phyloP scores from a whole-genome alignment of 2,329 filamentous ascomycete species.

The Pseudopithomyces maydicus region DNA sequence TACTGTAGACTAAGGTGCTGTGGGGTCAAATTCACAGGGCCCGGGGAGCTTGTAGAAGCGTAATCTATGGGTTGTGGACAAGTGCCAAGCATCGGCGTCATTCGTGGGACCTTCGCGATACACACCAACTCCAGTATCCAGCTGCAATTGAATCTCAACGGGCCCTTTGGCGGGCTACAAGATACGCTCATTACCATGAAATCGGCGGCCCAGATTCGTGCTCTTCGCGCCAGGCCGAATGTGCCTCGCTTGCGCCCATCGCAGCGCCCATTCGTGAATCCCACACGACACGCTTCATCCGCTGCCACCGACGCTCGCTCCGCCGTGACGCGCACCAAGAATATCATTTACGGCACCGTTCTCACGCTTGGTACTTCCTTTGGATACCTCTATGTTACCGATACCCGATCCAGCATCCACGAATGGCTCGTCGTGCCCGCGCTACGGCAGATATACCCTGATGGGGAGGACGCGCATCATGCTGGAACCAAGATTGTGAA shows the following conservation, averaged over 20 bases:
- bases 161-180: constrained; percentile 23
- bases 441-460: constrained; percentile 69
- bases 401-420: constrained; percentile 60
- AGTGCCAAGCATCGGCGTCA: constrained; percentile 4
- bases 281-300: constrained; percentile 31
- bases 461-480: constrained; percentile 93
- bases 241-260: constrained; percentile 21
- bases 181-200: constrained; percentile 29
- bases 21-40: too few species aligned
- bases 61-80: background rate
- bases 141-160: constrained; percentile 24
- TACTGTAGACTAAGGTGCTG: too few species aligned
- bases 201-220: constrained; percentile 32
- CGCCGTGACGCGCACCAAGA: constrained; percentile 52
- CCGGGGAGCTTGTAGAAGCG: background rate
- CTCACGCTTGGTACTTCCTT: constrained; percentile 54
- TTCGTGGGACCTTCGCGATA: background rate
- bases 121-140: constrained; percentile 6
- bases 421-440: constrained; percentile 62
- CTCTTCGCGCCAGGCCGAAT: constrained; percentile 31
- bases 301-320: constrained; percentile 44
- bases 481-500: constrained; percentile 73
- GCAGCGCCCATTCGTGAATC: constrained; percentile 19
- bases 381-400: constrained; percentile 58
- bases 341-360: constrained; percentile 59